Evolutionary conservation across 2,329 filamentous ascomycete species (phyloP), one percentile per base, ranked within the genome.

Genomic region (Cadophora gregata): DNA sequence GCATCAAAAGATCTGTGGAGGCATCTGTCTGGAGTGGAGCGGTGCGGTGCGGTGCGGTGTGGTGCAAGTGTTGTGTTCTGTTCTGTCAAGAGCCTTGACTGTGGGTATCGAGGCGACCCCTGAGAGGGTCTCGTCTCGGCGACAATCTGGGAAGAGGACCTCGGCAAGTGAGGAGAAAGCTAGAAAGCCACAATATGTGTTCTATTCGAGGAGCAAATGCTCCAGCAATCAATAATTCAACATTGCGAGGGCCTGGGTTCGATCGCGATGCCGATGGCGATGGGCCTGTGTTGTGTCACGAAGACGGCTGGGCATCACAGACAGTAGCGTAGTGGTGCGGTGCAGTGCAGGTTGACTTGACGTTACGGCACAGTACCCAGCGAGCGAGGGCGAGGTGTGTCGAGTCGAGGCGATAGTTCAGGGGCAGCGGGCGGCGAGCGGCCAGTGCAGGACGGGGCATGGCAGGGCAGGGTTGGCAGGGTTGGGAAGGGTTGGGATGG

Each of bases 1-100:
- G n/a, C 14, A 25, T 24, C 59, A 55, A 58, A 58, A n/a, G 55
- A 58, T 38, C 33, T 58, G 55, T 58, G 55, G 55, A 25, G 55
- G 33, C 55, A 58, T 42, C 33, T 58, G 42, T 58, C 55, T 58
- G 55, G 29, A 56, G n/a, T 56, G 29, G 33, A 38, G 14, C 19
- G 12, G n/a, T 12, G 31, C 25, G 19, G 29, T 42, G 33, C 25
- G 5, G n/a, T 6, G 31, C 31, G 14, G 12, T 56, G 50, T 10
- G n/a, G 53, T 47, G 42, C 38, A 21, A 55, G 27, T 33, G 51
- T 16, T 55, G 16, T 42, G 38, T 42, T 2, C 16, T 33, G 51
- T 16, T 55, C 27, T 42, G 38, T 42, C 7, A 53, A 31, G 27
- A 53, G 50, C 36, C 51, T 33, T n/a, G 50, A 33, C 50, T 55